Percentiles rank a stretch among this genome's conserved stretches.
Conservation (phyloP, 768 basidiomycete species). For the Tephrocybe sp. region DNA sequence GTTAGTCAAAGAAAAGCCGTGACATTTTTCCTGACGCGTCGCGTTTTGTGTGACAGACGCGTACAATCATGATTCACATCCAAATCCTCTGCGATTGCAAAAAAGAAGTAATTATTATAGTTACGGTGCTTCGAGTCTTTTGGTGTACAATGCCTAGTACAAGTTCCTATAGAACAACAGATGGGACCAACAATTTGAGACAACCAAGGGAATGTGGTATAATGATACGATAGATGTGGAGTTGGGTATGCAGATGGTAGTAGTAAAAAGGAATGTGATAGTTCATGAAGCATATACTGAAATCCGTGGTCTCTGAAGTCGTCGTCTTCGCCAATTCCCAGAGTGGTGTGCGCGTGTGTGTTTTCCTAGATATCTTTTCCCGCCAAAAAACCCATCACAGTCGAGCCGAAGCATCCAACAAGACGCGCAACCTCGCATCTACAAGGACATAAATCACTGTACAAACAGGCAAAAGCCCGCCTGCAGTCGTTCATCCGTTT, state of each 20-base stretch:
- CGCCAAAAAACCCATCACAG: neutral
- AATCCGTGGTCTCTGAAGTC: neutral
- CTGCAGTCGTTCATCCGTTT: neutral
- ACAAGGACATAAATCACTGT: conserved; percentile 1
- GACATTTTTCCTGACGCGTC: conserved; percentile 13
- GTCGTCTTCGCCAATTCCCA: neutral
- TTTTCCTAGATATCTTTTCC: neutral
- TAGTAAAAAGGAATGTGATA: neutral
- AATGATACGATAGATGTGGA: conserved; percentile 2
- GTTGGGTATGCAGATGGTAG: conserved; percentile 5
- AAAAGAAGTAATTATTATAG: neutral
- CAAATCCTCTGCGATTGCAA: neutral
- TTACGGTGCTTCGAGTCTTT: neutral
- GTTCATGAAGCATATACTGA: neutral
- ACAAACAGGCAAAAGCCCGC: conserved; percentile 3
- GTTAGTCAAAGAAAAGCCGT: conserved; percentile 1
- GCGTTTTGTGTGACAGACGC: conserved; percentile 14
- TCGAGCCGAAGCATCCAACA: neutral
- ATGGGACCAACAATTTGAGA: neutral
- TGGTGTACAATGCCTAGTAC: neutral
- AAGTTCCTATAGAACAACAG: neutral
- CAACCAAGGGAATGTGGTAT: conserved; percentile 6
- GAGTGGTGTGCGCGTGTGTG: neutral
- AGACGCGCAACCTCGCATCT: neutral
- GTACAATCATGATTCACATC: neutral